Conservation (phyloP, 2,329 filamentous ascomycete species). For the Chalaropsis ovoidea region DNA sequence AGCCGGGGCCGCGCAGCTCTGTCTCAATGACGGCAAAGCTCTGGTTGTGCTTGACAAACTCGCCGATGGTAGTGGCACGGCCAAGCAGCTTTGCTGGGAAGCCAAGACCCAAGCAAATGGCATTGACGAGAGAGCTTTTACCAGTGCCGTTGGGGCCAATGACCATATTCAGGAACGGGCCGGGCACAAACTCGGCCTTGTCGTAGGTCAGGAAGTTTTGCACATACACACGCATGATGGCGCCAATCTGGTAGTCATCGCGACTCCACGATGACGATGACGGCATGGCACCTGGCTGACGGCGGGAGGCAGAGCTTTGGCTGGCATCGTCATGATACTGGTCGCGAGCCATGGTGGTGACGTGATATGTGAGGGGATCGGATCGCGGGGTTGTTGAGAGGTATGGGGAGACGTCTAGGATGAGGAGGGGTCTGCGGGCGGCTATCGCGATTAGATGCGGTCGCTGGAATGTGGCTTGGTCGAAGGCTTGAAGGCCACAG, state of each 20-base stretch:
- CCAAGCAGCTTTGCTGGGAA: constrained; percentile 75
- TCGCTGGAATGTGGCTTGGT: not conserved
- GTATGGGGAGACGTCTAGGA: not conserved
- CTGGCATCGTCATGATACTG: not conserved
- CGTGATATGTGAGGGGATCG: not conserved
- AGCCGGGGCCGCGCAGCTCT: constrained; percentile 60
- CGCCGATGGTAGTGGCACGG: constrained; percentile 70
- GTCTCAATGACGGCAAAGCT: constrained; percentile 76
- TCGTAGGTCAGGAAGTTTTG: constrained; percentile 93
- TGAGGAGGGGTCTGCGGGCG: not conserved
- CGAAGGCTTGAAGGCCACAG: not conserved
- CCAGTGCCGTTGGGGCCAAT: constrained; percentile 98
- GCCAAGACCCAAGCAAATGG: constrained; percentile 85
- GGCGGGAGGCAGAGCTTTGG: constrained; percentile 23
- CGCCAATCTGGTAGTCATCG: constrained; percentile 55
- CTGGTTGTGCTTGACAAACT: constrained; percentile 87
- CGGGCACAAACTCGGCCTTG: constrained; percentile 78
- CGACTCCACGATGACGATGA: constrained; percentile 27
- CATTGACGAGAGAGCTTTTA: constrained; percentile 94
- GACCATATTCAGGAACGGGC: constrained; percentile 93
- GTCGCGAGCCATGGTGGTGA: constrained; percentile 14
- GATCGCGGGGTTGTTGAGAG: constrained; percentile 2
- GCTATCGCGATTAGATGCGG: not conserved
- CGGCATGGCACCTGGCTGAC: constrained; percentile 1
- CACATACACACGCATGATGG: constrained; percentile 78